Percentiles rank a stretch among this genome's conserved stretches.
Evolutionary conservation across 2,329 filamentous ascomycete genomes (phyloP).

Genomic region (Thermoascus crustaceus): DNA sequence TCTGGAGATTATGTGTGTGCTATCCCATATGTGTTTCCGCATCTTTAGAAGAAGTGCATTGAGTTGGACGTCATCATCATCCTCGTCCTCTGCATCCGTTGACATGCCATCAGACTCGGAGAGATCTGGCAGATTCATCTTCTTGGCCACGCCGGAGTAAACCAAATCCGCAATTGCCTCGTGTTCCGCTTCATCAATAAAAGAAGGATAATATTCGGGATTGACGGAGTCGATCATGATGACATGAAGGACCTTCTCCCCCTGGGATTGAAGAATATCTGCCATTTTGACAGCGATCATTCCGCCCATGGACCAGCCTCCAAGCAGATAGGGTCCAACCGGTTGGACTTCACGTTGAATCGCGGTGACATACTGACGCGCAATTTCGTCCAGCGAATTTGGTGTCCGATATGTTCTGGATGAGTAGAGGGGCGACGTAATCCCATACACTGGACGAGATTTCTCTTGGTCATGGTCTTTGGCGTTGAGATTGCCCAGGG

Average conservation of each 20-base stretch:
- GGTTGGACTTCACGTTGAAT: conserved; percentile 20
- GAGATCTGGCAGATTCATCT: conserved; percentile 1
- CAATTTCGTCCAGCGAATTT: conserved; percentile 10
- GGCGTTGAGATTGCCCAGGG: conserved; percentile 11
- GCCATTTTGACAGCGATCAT: conserved; percentile 24
- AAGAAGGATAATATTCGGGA: conserved; percentile 7
- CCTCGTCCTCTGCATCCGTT: neutral
- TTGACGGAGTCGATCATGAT: conserved; percentile 16
- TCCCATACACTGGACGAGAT: conserved; percentile 14
- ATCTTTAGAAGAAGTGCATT: neutral
- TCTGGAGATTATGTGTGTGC: neutral
- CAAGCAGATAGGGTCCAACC: conserved; percentile 30
- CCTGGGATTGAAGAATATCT: conserved; percentile 8
- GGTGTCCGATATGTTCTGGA: conserved; percentile 10
- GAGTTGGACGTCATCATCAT: neutral
- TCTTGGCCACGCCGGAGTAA: neutral
- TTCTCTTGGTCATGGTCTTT: conserved; percentile 4
- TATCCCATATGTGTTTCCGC: conserved; percentile 2
- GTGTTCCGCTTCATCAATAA: neutral
- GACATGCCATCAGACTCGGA: conserved; percentile 1
- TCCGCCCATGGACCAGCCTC: conserved; percentile 31
- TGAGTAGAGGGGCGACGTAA: conserved; percentile 15
- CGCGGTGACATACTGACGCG: conserved; percentile 12
- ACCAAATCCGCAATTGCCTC: neutral
- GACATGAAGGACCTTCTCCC: conserved; percentile 12